Evolutionary conservation across 305 asterid genomes (phyloP).

Genomic region (Fraxinus floribunda): DNA sequence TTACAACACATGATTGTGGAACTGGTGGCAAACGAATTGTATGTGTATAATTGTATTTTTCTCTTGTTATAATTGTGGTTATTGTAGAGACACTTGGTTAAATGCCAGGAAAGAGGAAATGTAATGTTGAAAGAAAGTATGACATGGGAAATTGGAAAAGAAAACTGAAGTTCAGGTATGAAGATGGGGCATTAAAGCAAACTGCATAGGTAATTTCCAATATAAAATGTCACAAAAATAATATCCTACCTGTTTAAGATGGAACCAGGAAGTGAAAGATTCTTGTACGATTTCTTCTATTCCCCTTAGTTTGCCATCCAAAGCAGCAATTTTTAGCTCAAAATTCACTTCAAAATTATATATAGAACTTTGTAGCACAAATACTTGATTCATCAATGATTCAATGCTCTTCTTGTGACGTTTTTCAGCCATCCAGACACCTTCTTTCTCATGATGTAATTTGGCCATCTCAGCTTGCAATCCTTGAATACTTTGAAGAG

Average conservation of each 20-base stretch:
- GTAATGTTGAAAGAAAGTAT: neutral
- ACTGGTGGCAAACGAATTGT: neutral
- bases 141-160: neutral
- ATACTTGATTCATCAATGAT: constrained; percentile 44
- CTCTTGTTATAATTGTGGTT: neutral
- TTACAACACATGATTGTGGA: constrained; percentile 7
- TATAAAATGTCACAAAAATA: neutral
- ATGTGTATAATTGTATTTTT: neutral
- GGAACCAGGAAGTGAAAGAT: constrained; percentile 56
- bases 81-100: neutral
- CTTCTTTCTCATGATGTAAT: constrained; percentile 61
- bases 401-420: constrained; percentile 49
- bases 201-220: neutral
- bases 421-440: constrained; percentile 52
- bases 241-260: constrained; percentile 65
- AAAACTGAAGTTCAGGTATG: constrained; percentile 11
- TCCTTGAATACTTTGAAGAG: constrained; percentile 64
- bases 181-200: neutral
- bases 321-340: constrained; percentile 40
- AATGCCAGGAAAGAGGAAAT: neutral
- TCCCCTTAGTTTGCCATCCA: constrained; percentile 58
- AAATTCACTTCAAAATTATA: constrained; percentile 58
- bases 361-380: constrained; percentile 50
- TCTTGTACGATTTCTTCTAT: constrained; percentile 50
- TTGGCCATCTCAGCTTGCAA: constrained; percentile 69